Evolutionary conservation across 495 filamentous ascomycete species (phyloP).

Genomic region (Schizothecium vesticola): DNA sequence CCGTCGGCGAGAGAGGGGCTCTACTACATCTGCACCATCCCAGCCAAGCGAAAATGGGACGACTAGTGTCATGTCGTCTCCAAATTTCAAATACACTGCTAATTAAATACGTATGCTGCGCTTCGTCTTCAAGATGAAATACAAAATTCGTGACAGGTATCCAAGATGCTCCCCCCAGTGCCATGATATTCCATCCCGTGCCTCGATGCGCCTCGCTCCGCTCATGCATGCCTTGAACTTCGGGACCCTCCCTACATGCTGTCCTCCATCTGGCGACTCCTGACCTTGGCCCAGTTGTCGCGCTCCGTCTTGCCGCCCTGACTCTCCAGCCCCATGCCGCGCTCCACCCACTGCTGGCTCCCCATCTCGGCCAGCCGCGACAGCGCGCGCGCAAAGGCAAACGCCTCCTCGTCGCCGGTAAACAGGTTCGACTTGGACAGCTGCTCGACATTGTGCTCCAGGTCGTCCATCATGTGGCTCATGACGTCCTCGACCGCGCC

Average conservation of each 20-base stretch:
- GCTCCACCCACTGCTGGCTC: slow-evolving; percentile 88
- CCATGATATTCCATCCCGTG: neutral
- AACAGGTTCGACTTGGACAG: slow-evolving; percentile 85
- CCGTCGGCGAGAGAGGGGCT: too few relatives aligned
- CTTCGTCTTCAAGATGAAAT: neutral
- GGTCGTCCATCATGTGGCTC: slow-evolving; percentile 88
- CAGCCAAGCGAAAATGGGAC: neutral
- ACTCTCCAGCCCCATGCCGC: slow-evolving; percentile 63
- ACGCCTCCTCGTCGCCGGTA: slow-evolving; percentile 91
- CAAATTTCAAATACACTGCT: neutral
- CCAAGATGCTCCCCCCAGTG: neutral
- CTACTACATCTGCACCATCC: too few relatives aligned
- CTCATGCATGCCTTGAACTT: neutral
- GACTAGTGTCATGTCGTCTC: neutral
- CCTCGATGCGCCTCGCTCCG: neutral
- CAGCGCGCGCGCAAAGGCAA: slow-evolving; percentile 88
- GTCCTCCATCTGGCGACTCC: slow-evolving; percentile 66
- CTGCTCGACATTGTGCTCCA: slow-evolving; percentile 78
- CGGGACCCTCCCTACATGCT: slow-evolving; percentile 49
- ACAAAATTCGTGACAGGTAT: neutral
- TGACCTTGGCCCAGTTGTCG: slow-evolving; percentile 59
- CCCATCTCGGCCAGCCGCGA: slow-evolving; percentile 88
- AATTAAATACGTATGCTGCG: neutral
- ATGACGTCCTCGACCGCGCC: slow-evolving; percentile 68
- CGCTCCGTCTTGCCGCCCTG: slow-evolving; percentile 56